Evolutionary conservation across 1,284 basidiomycete genomes (phyloP).

Genomic region (Ganoderma lucidum): DNA sequence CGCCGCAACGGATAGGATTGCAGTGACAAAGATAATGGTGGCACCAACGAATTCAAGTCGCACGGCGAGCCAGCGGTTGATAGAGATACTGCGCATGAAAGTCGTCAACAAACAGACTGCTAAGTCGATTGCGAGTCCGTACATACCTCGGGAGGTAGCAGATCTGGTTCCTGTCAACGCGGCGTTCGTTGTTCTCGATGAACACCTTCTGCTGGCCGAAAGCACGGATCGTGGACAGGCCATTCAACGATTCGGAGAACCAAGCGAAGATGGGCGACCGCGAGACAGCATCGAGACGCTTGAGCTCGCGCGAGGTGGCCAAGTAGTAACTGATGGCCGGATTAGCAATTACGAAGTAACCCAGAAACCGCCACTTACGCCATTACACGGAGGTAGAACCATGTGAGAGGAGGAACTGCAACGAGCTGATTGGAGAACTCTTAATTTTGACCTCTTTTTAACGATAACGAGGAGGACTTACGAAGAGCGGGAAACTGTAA

Average conservation of each 20-base stretch:
- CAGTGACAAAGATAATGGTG: constrained; percentile 81
- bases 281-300: constrained; percentile 90
- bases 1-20: constrained; percentile 73
- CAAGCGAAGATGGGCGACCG: constrained; percentile 92
- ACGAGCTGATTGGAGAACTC: constrained; percentile 51
- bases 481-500: constrained; percentile 82
- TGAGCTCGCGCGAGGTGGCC: constrained; percentile 90
- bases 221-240: constrained; percentile 87
- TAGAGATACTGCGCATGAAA: constrained; percentile 55
- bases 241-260: constrained; percentile 89
- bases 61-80: constrained; percentile 85
- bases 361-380: constrained; percentile 53
- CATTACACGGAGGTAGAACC: constrained; percentile 83
- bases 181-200: constrained; percentile 78
- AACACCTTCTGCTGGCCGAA: constrained; percentile 82
- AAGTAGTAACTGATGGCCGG: constrained; percentile 78
- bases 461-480: constrained; percentile 26
- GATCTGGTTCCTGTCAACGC: constrained; percentile 86
- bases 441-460: neutral
- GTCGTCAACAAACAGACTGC: neutral
- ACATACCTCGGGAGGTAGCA: constrained; percentile 65
- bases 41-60: constrained; percentile 87
- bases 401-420: constrained; percentile 76
- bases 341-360: neutral
- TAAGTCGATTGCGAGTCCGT: too few species aligned